Conservation (phyloP, 139 green algal species). For the Volvox africanus region DNA sequence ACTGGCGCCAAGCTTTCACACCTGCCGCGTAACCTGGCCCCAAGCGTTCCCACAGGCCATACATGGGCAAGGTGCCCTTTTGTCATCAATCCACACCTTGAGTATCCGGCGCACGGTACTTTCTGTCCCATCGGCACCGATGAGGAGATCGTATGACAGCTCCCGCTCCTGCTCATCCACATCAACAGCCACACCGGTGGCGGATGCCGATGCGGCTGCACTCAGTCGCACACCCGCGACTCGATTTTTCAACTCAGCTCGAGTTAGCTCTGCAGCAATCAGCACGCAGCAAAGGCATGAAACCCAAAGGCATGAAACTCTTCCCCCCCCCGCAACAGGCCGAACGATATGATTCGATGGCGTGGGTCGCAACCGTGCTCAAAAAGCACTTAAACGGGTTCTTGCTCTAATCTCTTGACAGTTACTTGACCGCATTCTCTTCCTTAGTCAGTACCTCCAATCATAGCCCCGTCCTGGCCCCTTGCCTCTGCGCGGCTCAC, state of each 20-base stretch:
- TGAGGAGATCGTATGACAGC: conserved; percentile 39
- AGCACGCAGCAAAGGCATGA: background rate
- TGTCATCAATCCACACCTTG: background rate
- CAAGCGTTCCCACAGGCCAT: no score
- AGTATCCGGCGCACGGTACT: conserved; percentile 43
- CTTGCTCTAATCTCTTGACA: no score
- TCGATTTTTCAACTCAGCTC: conserved; percentile 38
- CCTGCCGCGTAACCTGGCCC: no score
- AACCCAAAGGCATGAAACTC: background rate
- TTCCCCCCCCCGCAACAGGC: background rate
- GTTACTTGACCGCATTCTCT: no score
- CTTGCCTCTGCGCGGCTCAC: background rate
- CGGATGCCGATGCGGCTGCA: background rate
- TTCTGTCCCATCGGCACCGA: conserved; percentile 43
- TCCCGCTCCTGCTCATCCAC: conserved; percentile 6
- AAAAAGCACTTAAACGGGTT: no score
- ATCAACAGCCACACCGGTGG: background rate
- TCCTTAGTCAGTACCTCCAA: no score
- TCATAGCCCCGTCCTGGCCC: background rate
- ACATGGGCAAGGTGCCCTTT: no score
- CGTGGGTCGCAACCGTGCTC: no score
- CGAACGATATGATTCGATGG: background rate
- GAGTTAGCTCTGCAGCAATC: conserved; percentile 11
- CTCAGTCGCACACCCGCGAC: background rate
- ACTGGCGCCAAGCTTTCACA: no score